These are phyloP conservation scores for Plasmodium cynomolgi DNA, from an alignment of 169 alveolate genomes.

Conservation along the genomic window DNA sequence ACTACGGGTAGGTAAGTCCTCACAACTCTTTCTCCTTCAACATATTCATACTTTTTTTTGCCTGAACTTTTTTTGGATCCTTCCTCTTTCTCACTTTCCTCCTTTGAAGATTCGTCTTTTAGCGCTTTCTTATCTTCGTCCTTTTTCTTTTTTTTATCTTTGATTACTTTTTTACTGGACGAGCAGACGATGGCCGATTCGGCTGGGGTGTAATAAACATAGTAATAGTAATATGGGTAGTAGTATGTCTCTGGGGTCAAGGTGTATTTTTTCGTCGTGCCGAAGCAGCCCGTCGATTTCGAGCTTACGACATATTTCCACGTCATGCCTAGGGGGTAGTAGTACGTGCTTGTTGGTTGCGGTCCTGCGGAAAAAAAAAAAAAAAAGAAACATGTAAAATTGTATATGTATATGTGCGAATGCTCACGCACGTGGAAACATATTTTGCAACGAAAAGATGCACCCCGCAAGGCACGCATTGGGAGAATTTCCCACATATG, in stretches of 20 bases:
- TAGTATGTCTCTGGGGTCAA: slow-evolving; percentile 23
- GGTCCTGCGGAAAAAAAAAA: slow-evolving; percentile 18
- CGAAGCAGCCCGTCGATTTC: slow-evolving; percentile 44
- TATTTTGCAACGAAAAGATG: neutral
- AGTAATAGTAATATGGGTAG: slow-evolving; percentile 49
- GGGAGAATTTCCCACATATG: neutral
- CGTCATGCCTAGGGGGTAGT: slow-evolving; percentile 38
- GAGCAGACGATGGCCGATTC: neutral
- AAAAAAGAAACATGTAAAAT: neutral
- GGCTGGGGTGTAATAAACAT: slow-evolving; percentile 19
- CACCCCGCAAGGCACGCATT: neutral
- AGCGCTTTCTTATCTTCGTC: slow-evolving; percentile 1
- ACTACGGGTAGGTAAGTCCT: slow-evolving; percentile 15
- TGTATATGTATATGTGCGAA: neutral
- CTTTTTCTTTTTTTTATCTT: slow-evolving; percentile 18
- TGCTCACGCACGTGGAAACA: neutral
- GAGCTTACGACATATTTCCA: slow-evolving; percentile 53
- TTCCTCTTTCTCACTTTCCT: neutral
- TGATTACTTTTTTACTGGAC: neutral
- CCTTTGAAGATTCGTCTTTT: slow-evolving; percentile 16
- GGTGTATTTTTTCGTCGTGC: slow-evolving; percentile 42
- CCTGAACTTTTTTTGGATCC: neutral
- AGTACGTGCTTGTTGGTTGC: slow-evolving; percentile 1
- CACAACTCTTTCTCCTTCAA: slow-evolving; percentile 9
- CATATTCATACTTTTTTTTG: slow-evolving; percentile 43